phyloP scores from a whole-genome alignment of 2,329 filamentous ascomycete genomes.

The Chrysoporthe puriensis region DNA sequence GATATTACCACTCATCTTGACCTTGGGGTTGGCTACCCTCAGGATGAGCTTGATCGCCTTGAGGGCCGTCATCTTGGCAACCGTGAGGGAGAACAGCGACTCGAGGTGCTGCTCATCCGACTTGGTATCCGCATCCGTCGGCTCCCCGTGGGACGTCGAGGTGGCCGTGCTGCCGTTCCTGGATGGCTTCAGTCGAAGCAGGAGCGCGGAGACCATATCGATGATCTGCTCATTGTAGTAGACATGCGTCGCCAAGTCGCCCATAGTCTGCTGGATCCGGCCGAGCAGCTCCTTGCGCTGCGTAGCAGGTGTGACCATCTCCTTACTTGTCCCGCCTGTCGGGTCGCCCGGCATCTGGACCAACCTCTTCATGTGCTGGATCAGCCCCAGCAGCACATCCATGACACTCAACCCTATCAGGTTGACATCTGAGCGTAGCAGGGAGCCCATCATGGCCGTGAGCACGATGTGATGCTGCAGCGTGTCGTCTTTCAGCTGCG shows the following conservation, averaged over 20 bases:
- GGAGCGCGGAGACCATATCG: constrained; percentile 86
- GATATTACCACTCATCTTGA: constrained; percentile 59
- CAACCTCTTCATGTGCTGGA: constrained; percentile 80
- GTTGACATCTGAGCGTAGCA: constrained; percentile 87
- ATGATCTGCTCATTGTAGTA: constrained; percentile 97
- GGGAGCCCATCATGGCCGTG: constrained; percentile 76
- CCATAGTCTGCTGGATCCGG: constrained; percentile 80
- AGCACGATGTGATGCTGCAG: constrained; percentile 76
- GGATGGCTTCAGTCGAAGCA: constrained; percentile 75
- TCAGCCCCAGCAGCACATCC: constrained; percentile 84
- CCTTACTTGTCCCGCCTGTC: constrained; percentile 36
- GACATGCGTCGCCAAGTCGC: constrained; percentile 89
- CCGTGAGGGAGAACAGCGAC: constrained; percentile 55
- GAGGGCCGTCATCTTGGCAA: constrained; percentile 68
- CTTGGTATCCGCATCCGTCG: constrained; percentile 49
- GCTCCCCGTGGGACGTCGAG: constrained; percentile 50
- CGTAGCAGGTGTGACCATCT: constrained; percentile 40
- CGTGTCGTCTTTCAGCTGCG: constrained; percentile 70
- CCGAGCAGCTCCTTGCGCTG: constrained; percentile 68
- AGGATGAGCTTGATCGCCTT: constrained; percentile 82
- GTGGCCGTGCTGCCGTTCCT: constrained; percentile 46
- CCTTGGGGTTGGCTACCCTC: constrained; percentile 74
- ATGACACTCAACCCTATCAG: constrained; percentile 95
- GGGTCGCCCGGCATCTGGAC: constrained; percentile 64
- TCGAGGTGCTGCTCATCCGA: constrained; percentile 50